phyloP scores from a whole-genome alignment of 2,329 filamentous ascomycete species.

The Epichloe typhina region DNA sequence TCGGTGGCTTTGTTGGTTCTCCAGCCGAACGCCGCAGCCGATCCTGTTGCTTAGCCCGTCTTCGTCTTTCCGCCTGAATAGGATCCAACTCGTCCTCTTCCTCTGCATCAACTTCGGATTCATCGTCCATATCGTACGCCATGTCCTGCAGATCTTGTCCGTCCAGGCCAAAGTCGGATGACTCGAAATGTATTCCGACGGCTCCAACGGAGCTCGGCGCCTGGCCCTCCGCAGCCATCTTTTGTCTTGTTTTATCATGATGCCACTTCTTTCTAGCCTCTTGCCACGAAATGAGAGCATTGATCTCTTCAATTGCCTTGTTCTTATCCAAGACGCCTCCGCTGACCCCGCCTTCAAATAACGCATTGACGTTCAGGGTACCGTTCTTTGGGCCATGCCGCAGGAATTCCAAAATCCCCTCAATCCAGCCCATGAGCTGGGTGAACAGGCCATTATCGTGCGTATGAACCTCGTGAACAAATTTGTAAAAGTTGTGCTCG shows the following conservation, averaged over 20 bases:
- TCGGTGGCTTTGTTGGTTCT: slow-evolving; percentile 67
- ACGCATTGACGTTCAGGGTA: slow-evolving; percentile 83
- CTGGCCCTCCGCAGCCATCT: slow-evolving; percentile 79
- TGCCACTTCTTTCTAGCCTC: slow-evolving; percentile 96
- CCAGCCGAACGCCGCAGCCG: slow-evolving; percentile 67
- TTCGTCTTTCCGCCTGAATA: slow-evolving; percentile 71
- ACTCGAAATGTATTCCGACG: slow-evolving; percentile 52
- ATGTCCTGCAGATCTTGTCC: slow-evolving; percentile 79
- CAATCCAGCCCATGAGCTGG: slow-evolving; percentile 93
- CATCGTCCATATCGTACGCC: slow-evolving; percentile 58
- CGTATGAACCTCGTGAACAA: slow-evolving; percentile 92
- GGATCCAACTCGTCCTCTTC: slow-evolving; percentile 72
- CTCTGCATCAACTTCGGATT: slow-evolving; percentile 57
- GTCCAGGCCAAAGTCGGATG: slow-evolving; percentile 81
- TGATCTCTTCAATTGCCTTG: slow-evolving; percentile 65
- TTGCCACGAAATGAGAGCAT: slow-evolving; percentile 83
- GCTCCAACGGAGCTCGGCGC: slow-evolving; percentile 34
- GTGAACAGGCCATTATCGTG: slow-evolving; percentile 96
- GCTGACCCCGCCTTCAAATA: slow-evolving; percentile 70
- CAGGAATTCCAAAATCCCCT: slow-evolving; percentile 87
- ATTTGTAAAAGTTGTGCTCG: slow-evolving; percentile 92
- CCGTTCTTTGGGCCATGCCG: slow-evolving; percentile 75
- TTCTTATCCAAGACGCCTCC: slow-evolving; percentile 55
- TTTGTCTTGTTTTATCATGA: slow-evolving; percentile 91
- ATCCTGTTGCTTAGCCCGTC: slow-evolving; percentile 66